phyloP scores from a whole-genome alignment of 176 grass and related monocot genomes.

The Oryza rufipogon region DNA sequence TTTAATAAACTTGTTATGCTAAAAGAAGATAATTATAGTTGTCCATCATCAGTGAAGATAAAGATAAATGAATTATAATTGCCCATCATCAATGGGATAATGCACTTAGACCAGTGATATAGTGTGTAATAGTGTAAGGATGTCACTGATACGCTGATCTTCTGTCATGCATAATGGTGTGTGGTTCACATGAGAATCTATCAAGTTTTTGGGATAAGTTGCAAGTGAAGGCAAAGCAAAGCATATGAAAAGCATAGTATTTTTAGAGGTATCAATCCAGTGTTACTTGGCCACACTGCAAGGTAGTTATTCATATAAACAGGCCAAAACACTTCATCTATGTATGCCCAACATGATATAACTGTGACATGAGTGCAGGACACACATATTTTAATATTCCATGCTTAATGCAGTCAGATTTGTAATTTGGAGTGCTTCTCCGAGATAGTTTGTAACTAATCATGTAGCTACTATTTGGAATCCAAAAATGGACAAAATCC shows the following conservation, averaged over 20 bases:
- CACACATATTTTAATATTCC: slow-evolving; percentile 21
- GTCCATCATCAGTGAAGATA: background rate
- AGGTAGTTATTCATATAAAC: slow-evolving; percentile 20
- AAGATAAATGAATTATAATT: background rate
- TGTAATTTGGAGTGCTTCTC: slow-evolving; percentile 9
- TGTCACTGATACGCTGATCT: background rate
- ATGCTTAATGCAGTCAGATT: background rate
- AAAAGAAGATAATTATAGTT: background rate
- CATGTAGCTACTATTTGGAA: background rate
- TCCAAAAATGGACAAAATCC: slow-evolving; percentile 5
- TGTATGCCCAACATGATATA: background rate
- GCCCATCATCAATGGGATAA: background rate
- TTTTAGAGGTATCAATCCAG: background rate
- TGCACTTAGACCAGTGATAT: background rate
- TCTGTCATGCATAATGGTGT: slow-evolving; percentile 2
- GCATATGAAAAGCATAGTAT: slow-evolving; percentile 13
- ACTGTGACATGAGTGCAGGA: background rate
- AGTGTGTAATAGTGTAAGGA: slow-evolving; percentile 3
- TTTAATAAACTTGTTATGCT: background rate
- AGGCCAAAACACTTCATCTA: background rate
- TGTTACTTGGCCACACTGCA: slow-evolving; percentile 14
- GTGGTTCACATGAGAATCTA: slow-evolving; percentile 12
- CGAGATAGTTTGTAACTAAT: slow-evolving; percentile 3
- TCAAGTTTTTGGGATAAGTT: slow-evolving; percentile 15
- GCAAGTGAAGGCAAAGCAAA: slow-evolving; percentile 16